These are phyloP conservation scores for Tricholoma matsutake DNA, from an alignment of 768 basidiomycete species.

Conservation along the genomic window DNA sequence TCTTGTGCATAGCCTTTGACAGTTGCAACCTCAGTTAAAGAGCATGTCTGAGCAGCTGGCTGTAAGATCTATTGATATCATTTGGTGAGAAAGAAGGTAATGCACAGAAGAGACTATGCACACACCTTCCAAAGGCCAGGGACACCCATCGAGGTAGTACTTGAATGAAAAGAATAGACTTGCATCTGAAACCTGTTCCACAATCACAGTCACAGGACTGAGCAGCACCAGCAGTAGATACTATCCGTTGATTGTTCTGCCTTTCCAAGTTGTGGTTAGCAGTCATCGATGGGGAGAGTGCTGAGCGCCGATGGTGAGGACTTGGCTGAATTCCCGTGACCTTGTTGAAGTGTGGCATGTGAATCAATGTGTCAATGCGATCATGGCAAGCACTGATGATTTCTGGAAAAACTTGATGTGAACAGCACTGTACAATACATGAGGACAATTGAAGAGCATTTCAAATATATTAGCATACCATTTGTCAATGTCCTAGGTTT, in stretches of 20 bases:
- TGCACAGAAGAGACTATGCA: not conserved
- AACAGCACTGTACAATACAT: not conserved
- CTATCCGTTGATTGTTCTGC: not conserved
- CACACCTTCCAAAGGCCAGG: not conserved
- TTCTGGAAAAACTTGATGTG: too few species aligned
- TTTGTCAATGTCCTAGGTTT: not conserved
- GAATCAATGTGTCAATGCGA: too few species aligned
- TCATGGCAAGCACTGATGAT: too few species aligned
- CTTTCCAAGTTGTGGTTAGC: not conserved
- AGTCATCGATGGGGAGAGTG: not conserved
- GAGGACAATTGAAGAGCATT: too few species aligned
- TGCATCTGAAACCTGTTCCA: not conserved
- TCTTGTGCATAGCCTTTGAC: not conserved
- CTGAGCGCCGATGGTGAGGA: not conserved
- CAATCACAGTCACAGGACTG: not conserved
- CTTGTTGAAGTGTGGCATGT: not conserved
- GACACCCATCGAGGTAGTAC: not conserved
- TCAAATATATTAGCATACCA: not conserved
- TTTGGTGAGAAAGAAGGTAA: not conserved
- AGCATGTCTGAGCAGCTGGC: not conserved
- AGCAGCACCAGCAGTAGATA: not conserved
- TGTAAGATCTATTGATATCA: not conserved
- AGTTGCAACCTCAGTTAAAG: not conserved
- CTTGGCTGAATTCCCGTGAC: not conserved
- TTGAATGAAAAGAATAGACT: not conserved